Evolutionary conservation across 2,329 filamentous ascomycete genomes (phyloP), one percentile per base, ranked within the genome.

Genomic region (Fusarium circinatum): DNA sequence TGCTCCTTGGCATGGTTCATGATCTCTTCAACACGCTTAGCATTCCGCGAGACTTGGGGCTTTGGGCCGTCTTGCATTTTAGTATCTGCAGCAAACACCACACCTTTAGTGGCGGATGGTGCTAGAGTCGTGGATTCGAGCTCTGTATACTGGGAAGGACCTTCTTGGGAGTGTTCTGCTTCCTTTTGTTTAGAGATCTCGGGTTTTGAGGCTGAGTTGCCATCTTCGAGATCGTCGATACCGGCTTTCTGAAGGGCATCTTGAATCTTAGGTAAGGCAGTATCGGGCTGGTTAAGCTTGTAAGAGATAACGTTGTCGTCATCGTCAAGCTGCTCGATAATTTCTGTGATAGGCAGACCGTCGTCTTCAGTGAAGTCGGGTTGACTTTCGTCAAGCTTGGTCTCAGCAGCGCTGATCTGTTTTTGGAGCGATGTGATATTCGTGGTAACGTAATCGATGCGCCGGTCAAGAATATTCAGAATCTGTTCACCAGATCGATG

Each of bases 321-420:
- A 14, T 98, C 95, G 79, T 98, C 96, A 30, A 98, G 86, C 83
- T 97, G 91, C 82, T 99, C 96, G 62, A 94, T 86, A 74, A 99
- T 98, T 77, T 98, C 96, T 38, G 93, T 95, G 66, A 98, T 89
- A 1, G 95, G 93, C 58, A 95, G 85, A 3, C 91, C 91, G 18
- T 91, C 90, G 68, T 93, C 92, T 68, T 93, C 90, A 59, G 85
- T 86, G 49, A 87, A 85, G 61, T 91, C 90, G 2, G 91, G 88
- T 30, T 91, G 87, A 63, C 87, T 88, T 15, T 89, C 89, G 22
- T 90, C 89, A 55, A 96, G 84, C 78, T 92, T 92, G 70, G 91
- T 88, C 81, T 97, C 91, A 12, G 90, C 90, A 3, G 86, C 82
- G 67, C 90, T 88, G 26, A 97, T 85, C 77, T 94, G 91, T 78